Percentiles rank a stretch among this genome's conserved stretches.
phyloP scores from a whole-genome alignment of 768 basidiomycete species.

The Phylloporus arenicola region DNA sequence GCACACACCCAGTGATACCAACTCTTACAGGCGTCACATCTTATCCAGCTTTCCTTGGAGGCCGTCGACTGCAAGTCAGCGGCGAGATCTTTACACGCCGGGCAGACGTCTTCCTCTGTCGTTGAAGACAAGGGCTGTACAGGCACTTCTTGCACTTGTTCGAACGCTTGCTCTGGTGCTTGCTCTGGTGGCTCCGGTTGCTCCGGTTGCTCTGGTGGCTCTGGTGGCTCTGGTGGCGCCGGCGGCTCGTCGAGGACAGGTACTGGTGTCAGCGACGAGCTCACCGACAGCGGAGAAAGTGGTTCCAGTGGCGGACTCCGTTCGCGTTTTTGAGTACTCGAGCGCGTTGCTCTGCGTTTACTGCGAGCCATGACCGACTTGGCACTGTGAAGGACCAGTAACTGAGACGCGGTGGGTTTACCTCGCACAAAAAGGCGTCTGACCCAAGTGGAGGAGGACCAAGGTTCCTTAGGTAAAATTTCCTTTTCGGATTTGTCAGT shows the following conservation, averaged over 20 bases:
- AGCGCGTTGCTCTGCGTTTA: constrained; percentile 40
- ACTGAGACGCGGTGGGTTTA: constrained; percentile 5
- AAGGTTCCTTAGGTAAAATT: constrained; percentile 24
- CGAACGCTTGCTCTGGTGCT: constrained; percentile 12
- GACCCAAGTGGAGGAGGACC: not conserved
- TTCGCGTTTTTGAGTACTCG: constrained; percentile 34
- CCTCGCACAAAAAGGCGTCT: constrained; percentile 10
- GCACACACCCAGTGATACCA: constrained; percentile 87
- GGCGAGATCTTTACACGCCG: constrained; percentile 43
- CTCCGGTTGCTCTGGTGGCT: too few relatives aligned
- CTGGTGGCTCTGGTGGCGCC: constrained; percentile 7
- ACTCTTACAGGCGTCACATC: constrained; percentile 73
- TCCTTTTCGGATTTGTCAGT: constrained; percentile 7
- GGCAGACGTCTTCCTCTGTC: constrained; percentile 38
- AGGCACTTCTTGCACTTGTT: constrained; percentile 10
- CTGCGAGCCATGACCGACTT: constrained; percentile 36
- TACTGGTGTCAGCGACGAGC: constrained; percentile 27
- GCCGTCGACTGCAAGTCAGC: constrained; percentile 29
- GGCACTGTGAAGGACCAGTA: constrained; percentile 6
- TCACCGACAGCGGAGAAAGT: constrained; percentile 27
- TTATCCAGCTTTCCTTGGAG: constrained; percentile 74
- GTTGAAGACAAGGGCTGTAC: constrained; percentile 6
- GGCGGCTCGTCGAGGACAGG: constrained; percentile 17
- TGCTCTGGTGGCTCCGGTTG: constrained; percentile 2
- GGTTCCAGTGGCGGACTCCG: constrained; percentile 29